Evolutionary conservation across 2,329 filamentous ascomycete species (phyloP).

Genomic region (Fusarium acutatum): DNA sequence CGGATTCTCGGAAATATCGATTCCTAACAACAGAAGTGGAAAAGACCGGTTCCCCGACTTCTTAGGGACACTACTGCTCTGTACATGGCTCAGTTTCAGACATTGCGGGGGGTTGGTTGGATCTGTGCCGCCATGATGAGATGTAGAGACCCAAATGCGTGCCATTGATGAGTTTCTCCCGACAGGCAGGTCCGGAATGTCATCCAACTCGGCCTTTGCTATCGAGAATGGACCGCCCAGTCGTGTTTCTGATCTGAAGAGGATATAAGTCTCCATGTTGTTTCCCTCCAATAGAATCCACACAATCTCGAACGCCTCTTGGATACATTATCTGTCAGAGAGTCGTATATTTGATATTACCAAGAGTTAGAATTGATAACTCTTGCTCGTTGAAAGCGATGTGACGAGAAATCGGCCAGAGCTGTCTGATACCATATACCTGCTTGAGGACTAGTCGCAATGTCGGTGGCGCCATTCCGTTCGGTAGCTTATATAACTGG

Average conservation of each 20-base stretch:
- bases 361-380: not conserved
- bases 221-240: not conserved
- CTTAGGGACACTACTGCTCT: not conserved
- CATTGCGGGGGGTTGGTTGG: conserved; percentile 18
- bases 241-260: not conserved
- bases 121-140: conserved; percentile 12
- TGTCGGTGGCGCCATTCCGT: conserved; percentile 33
- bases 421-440: conserved; percentile 2
- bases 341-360: not conserved
- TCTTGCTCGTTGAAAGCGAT: conserved; percentile 4
- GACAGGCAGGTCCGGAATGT: conserved; percentile 5
- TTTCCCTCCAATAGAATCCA: not conserved
- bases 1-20: conserved; percentile 7
- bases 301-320: not conserved
- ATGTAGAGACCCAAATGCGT: conserved; percentile 18
- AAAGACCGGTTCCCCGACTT: conserved; percentile 1
- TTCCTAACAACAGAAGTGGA: not conserved
- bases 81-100: conserved; percentile 31
- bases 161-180: conserved; percentile 9
- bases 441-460: conserved; percentile 12
- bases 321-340: not conserved
- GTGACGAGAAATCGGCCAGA: not conserved
- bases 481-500: conserved; percentile 21
- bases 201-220: not conserved
- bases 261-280: not conserved